phyloP scores from a whole-genome alignment of 2,329 filamentous ascomycete genomes.

The Monilinia fructigena region DNA sequence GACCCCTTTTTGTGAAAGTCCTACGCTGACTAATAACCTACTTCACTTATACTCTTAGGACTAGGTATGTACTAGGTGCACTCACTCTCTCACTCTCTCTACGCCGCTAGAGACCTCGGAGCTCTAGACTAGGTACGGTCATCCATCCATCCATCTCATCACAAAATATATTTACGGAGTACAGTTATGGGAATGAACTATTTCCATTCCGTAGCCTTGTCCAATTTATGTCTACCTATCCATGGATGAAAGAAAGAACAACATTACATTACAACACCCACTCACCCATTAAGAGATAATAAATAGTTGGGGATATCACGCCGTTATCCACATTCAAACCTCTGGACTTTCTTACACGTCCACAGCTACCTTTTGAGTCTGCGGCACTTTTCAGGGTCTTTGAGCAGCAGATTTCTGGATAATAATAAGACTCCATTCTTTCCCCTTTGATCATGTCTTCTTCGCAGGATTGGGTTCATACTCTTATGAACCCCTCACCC shows the following conservation, averaged over 20 bases:
- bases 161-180: background rate
- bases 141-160: background rate
- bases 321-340: background rate
- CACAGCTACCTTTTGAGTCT: background rate
- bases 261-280: too few species aligned
- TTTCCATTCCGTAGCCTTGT: too few species aligned
- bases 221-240: too few species aligned
- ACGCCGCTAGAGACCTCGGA: too few species aligned
- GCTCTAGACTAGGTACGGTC: too few species aligned
- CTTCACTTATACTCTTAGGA: too few species aligned
- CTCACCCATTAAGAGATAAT: too few species aligned
- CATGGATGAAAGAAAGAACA: too few species aligned
- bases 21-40: too few species aligned
- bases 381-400: background rate
- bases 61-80: too few species aligned
- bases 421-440: background rate
- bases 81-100: too few species aligned
- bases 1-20: background rate
- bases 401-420: background rate
- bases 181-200: too few species aligned
- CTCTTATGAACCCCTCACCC: slow-evolving; percentile 58
- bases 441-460: slow-evolving; percentile 25
- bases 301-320: background rate
- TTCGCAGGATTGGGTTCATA: slow-evolving; percentile 46
- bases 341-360: background rate